phyloP scores from a whole-genome alignment of 1,284 basidiomycete species.

The Albatrellus sp. region DNA sequence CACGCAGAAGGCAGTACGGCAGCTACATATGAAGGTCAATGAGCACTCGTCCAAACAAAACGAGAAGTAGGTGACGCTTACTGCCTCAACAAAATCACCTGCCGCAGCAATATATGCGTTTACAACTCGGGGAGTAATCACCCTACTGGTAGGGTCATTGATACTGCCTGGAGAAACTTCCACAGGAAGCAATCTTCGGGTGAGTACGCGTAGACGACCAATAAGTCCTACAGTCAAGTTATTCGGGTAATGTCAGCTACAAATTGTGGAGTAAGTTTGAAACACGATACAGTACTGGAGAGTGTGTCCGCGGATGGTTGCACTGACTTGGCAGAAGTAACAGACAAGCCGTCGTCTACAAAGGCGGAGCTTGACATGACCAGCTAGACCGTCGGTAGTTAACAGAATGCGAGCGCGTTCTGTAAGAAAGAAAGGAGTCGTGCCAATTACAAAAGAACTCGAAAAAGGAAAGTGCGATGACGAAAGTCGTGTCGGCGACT shows the following conservation, averaged over 20 bases:
- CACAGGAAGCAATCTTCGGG: slow-evolving; percentile 68
- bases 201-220: slow-evolving; percentile 68
- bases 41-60: neutral
- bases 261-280: too few species aligned
- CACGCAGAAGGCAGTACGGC: slow-evolving; percentile 72
- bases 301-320: too few species aligned
- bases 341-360: too few species aligned
- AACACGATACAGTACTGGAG: slow-evolving; percentile 15
- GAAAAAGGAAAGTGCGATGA: neutral
- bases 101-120: slow-evolving; percentile 52
- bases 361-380: too few species aligned
- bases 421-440: slow-evolving; percentile 4
- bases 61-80: slow-evolving; percentile 24
- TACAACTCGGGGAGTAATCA: slow-evolving; percentile 63
- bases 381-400: too few species aligned
- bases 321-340: too few species aligned
- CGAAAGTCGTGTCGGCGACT: too few species aligned
- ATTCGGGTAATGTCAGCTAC: too few species aligned
- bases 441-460: neutral
- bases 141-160: slow-evolving; percentile 52
- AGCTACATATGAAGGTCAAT: slow-evolving; percentile 30
- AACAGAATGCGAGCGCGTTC: slow-evolving; percentile 16
- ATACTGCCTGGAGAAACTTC: slow-evolving; percentile 56
- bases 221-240: slow-evolving; percentile 48
- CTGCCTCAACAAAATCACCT: slow-evolving; percentile 71